Evolutionary conservation across 768 basidiomycete species (phyloP), one percentile per base, ranked within the genome.

Genomic region (Asterophora parasitica): DNA sequence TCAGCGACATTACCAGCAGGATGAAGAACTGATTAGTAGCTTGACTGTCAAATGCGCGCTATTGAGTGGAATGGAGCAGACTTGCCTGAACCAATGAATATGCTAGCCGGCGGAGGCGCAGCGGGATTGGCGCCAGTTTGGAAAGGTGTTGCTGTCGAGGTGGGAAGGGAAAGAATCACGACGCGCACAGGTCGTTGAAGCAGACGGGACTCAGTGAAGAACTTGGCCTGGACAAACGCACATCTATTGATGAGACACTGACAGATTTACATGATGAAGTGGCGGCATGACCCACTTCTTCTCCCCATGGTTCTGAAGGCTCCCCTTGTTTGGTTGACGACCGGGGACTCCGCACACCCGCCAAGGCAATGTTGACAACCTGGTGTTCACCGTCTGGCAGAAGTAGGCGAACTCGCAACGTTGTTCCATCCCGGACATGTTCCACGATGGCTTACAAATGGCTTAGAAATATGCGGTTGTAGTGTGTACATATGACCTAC

Each of bases 1-100:
- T 95, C 91, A 10, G 92, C 93, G 19, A 99, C 85, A 66, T 96
- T 96, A 27, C 95, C 95, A 13, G 85, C 89, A 7, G 95, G 93
- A 62, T 98, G 95, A 34, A 89, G 68, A 10, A 91, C 87, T 89
- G 37, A 2, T 39, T 13, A 40, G n/a, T 10, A 45, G 32, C 43
- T 35, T 49, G 35, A 50, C 10, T 34, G 7, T 39, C 36, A 38
- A 40, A 17, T 8, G 10, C 12, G 10, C 8, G 16, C 23, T 48
- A 34, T 20, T 13, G 23, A 3, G 28, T 20, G 17, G 19, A 7
- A 44, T 4, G 37, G 45, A 19, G 35, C 20, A 66, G 23, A 6
- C 78, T 45, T 30, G 80, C 87, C 85, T 48, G 80, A 83, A 49
- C 93, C 95, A 61, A 99, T 96, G 68, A 93, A 94, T 46, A 92